These are phyloP conservation scores for Vitis rotundifolia DNA, from an alignment of 164 flowering plant genomes.

Conservation along the genomic window DNA sequence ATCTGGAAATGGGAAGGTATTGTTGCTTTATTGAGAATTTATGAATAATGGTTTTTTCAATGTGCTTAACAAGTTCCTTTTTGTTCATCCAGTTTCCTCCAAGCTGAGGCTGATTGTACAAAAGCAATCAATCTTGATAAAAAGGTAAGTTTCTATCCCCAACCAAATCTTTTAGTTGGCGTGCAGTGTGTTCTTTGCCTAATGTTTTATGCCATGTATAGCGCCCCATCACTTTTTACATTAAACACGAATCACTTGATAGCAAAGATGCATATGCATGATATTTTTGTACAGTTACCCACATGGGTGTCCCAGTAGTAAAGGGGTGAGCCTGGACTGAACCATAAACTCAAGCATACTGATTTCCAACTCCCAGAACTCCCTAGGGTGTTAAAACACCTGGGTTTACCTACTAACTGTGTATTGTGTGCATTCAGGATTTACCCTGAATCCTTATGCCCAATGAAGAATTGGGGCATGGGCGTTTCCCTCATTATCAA, in stretches of 20 bases:
- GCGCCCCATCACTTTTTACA: neutral
- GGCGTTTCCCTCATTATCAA: too few relatives aligned
- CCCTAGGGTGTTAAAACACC: too few relatives aligned
- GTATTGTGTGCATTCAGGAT: too few relatives aligned
- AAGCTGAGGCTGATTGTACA: slow-evolving; percentile 90
- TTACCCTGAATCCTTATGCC: too few relatives aligned
- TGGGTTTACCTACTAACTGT: too few relatives aligned
- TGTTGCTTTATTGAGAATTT: neutral
- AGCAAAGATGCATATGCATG: neutral
- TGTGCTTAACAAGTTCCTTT: slow-evolving; percentile 11
- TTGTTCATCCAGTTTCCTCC: slow-evolving; percentile 53
- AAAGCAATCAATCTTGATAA: slow-evolving; percentile 83
- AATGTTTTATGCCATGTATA: neutral
- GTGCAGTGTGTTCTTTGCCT: neutral
- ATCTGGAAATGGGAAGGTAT: slow-evolving; percentile 89
- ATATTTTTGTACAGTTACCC: neutral
- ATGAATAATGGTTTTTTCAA: neutral
- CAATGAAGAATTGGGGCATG: too few relatives aligned
- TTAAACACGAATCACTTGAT: neutral
- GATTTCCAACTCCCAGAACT: too few relatives aligned
- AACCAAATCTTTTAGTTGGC: neutral
- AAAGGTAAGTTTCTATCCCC: slow-evolving; percentile 50
- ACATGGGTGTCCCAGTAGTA: too few relatives aligned
- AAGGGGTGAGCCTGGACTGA: too few relatives aligned
- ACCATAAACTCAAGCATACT: too few relatives aligned